Conservation (phyloP, 345 rosid genomes). For the Citrus medica region DNA sequence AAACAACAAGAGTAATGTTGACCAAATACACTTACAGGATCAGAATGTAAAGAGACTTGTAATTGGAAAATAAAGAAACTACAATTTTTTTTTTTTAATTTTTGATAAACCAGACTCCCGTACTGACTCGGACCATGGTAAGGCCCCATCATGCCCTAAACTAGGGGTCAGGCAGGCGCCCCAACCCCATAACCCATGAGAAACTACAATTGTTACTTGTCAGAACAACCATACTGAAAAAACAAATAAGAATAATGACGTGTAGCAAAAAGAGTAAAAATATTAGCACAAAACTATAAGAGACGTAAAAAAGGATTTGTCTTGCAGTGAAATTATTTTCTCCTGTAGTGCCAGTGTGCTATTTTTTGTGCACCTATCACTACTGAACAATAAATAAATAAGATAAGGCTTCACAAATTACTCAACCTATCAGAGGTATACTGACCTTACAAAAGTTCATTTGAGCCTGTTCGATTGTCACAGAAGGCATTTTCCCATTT, state of each 20-base stretch:
- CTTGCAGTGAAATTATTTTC: too few species aligned
- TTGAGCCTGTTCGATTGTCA: slow-evolving; percentile 97
- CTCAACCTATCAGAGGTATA: not conserved
- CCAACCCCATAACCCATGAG: too few species aligned
- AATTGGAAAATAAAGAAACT: not conserved
- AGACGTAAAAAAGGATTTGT: too few species aligned
- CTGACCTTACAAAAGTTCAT: slow-evolving; percentile 83
- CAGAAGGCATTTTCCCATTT: slow-evolving; percentile 95
- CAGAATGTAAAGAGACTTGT: not conserved
- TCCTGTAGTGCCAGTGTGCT: too few species aligned
- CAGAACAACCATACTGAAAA: not conserved
- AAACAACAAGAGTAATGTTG: not conserved
- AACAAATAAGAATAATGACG: not conserved
- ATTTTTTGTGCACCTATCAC: too few species aligned
- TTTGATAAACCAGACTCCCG: too few species aligned
- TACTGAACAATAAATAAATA: not conserved
- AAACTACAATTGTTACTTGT: not conserved
- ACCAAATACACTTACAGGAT: slow-evolving; percentile 2
- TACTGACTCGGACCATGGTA: too few species aligned
- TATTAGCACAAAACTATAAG: too few species aligned
- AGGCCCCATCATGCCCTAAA: too few species aligned
- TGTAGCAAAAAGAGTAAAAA: too few species aligned
- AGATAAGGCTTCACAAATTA: not conserved
- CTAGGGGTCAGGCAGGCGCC: too few species aligned
- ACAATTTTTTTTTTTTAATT: not conserved